Base-by-base conservation (phyloP, 2,329 filamentous ascomycete genomes). In the Cryphonectria japonica region DNA sequence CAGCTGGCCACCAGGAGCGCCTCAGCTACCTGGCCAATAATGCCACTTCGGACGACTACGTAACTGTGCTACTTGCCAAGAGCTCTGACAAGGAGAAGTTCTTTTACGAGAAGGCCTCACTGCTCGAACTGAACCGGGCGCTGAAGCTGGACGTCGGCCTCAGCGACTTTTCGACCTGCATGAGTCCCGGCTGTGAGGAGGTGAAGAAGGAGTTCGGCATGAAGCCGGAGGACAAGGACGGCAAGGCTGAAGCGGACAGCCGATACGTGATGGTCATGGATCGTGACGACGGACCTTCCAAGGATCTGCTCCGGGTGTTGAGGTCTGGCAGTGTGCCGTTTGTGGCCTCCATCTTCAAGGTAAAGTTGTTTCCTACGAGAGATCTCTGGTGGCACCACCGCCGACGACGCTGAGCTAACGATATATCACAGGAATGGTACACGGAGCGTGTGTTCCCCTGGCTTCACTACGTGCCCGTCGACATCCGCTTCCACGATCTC, bases 401-500 rank as follows among this genome's bases (percentile, higher is more conserved):
- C 50, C 32, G 6, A 26, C 14, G 5, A 13, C 11, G 3, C 7
- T 34, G 26, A 22, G n/a, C 62, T 67, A 26, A 66, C 67, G 41
- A 39, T 19, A 32, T 50, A 11, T 16, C 11, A 11, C 32, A 72
- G 34, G 89, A 93, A 77, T 97, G 93, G 93, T 93, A 91, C 79
- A 91, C 93, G 71, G 89, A 91, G 66, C 88, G 93, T 7, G 80
- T 96, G 22, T 87, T 85, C 71, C 88, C 93, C 0, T 97, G 93
- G 93, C 82, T 91, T 61, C 93, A 97, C 78, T 96, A 94, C 76
- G 90, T 95, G 1, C 93, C 93, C 11, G 81, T 95, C 22, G 93
- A 96, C 77, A 75, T 91, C 1, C 86, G 93, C 3, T 88, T 92
- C 29, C 92, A 94, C 72, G 92, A 88, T 0, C 81, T 96, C 57